phyloP scores from a whole-genome alignment of 2,329 filamentous ascomycete species.

The Cytospora mali region DNA sequence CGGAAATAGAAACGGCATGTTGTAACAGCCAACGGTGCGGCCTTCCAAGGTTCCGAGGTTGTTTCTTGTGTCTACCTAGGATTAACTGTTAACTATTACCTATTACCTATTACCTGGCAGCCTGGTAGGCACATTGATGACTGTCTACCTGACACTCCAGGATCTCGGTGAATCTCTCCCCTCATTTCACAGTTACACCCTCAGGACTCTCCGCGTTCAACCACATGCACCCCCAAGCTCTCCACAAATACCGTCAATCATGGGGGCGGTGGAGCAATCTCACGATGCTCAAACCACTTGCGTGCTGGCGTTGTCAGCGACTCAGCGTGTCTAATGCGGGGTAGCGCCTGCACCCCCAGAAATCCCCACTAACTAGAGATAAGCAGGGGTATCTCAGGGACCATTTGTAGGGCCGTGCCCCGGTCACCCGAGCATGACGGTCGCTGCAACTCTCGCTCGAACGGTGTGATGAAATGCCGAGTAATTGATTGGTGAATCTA shows the following conservation, averaged over 20 bases:
- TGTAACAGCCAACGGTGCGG: not conserved
- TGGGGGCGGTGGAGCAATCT: not conserved
- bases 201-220: not conserved
- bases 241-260: not conserved
- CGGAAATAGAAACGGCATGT: not conserved
- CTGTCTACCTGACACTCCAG: no score
- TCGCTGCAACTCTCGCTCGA: constrained; percentile 31
- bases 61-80: not conserved
- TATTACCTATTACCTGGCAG: no score
- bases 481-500: not conserved
- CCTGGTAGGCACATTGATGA: no score
- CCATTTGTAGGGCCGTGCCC: not conserved
- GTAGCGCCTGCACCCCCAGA: not conserved
- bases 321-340: not conserved
- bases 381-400: not conserved
- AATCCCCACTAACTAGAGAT: not conserved
- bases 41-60: not conserved
- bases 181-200: not conserved
- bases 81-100: no score
- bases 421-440: not conserved
- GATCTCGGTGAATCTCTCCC: no score
- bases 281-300: not conserved
- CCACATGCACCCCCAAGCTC: not conserved
- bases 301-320: no score
- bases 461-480: not conserved